phyloP scores from a whole-genome alignment of 1,139 yeast genomes.

The Meyerozyma elateridarum region DNA sequence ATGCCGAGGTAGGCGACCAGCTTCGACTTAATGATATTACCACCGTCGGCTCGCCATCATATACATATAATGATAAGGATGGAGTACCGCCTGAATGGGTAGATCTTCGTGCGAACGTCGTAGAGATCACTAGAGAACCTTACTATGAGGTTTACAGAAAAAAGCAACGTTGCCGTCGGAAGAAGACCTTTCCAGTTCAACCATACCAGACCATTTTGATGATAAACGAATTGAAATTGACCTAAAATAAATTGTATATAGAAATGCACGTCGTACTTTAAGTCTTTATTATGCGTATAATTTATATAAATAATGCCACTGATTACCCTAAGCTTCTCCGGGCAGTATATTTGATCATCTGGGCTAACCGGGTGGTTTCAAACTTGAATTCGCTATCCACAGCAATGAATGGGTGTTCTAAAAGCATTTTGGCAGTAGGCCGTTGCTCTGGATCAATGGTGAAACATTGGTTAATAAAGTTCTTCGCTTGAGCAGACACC shows the following conservation, averaged over 20 bases:
- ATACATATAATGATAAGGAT: conserved; percentile 44
- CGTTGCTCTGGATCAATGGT: conserved; percentile 74
- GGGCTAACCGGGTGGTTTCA: conserved; percentile 58
- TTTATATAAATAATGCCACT: too few relatives aligned
- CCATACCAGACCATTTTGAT: conserved; percentile 78
- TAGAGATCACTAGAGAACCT: conserved; percentile 85
- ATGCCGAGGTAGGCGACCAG: conserved; percentile 76
- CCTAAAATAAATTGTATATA: conserved; percentile 11
- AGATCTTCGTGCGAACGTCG: conserved; percentile 68
- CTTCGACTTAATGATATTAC: conserved; percentile 70
- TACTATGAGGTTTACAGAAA: conserved; percentile 53
- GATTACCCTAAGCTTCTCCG: conserved; percentile 17
- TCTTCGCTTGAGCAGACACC: conserved; percentile 61
- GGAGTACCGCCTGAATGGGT: conserved; percentile 42
- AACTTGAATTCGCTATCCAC: conserved; percentile 52
- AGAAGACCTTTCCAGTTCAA: conserved; percentile 72
- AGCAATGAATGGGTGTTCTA: conserved; percentile 58
- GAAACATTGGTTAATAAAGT: conserved; percentile 75
- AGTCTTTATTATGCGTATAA: too few relatives aligned
- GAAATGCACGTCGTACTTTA: conserved; percentile 2
- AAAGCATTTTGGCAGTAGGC: conserved; percentile 77
- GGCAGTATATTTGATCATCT: conserved; percentile 31
- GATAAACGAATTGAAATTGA: conserved; percentile 64
- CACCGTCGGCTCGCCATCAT: conserved; percentile 81
- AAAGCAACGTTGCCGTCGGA: conserved; percentile 81